Conservation (phyloP, 2,329 filamentous ascomycete genomes). For the Graphilbum ipis-grandicollis region DNA sequence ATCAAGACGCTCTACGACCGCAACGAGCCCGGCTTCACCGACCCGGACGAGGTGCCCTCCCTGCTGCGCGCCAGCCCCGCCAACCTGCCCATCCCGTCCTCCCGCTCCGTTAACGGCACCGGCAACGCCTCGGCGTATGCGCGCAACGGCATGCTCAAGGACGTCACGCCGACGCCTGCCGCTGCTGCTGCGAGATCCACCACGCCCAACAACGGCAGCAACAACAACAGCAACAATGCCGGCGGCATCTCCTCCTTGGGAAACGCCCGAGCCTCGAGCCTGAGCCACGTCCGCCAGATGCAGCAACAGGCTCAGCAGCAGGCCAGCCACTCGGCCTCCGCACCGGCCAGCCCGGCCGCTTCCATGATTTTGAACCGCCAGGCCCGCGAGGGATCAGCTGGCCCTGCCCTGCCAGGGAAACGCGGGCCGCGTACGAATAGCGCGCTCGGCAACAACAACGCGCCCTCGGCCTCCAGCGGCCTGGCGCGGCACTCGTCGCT, state of each 20-base stretch:
- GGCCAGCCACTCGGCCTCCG: constrained; percentile 36
- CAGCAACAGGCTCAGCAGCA: constrained; percentile 26
- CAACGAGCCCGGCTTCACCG: constrained; percentile 41
- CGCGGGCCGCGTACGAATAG: constrained; percentile 30
- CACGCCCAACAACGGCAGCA: neutral
- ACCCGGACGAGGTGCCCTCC: constrained; percentile 46
- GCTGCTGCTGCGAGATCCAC: neutral
- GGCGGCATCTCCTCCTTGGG: too few relatives aligned
- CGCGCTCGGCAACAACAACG: constrained; percentile 26
- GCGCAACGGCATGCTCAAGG: constrained; percentile 14
- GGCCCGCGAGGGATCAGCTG: constrained; percentile 38
- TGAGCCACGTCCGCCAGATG: constrained; percentile 26
- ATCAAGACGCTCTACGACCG: constrained; percentile 45
- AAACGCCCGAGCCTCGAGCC: constrained; percentile 1
- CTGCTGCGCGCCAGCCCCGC: constrained; percentile 40
- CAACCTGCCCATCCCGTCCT: neutral
- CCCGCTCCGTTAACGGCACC: neutral
- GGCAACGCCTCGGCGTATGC: neutral
- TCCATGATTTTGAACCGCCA: constrained; percentile 41
- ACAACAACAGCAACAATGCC: too few relatives aligned
- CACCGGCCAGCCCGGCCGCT: constrained; percentile 41
- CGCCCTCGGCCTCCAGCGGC: constrained; percentile 35
- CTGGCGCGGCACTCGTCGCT: constrained; percentile 45
- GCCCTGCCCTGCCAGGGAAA: constrained; percentile 33
- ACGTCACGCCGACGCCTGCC: neutral